phyloP scores from a whole-genome alignment of 768 basidiomycete genomes.

The Rhizopogon vinicolor region DNA sequence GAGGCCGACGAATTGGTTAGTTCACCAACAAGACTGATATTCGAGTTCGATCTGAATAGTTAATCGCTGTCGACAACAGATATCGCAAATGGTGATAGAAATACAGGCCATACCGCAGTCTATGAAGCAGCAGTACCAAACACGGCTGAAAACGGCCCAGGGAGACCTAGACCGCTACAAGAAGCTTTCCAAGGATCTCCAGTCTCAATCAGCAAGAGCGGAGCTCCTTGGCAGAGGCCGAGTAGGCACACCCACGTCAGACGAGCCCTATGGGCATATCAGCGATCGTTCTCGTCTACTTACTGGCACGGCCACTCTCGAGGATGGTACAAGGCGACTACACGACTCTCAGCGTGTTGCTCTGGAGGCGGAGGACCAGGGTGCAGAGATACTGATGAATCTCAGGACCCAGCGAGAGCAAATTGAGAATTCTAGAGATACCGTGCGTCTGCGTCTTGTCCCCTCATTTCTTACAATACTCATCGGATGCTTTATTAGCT shows the following conservation, averaged over 20 bases:
- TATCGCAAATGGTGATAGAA: slow-evolving; percentile 99
- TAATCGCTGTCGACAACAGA: slow-evolving; percentile 37
- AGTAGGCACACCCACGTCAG: slow-evolving; percentile 42
- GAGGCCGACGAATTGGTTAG: slow-evolving; percentile 96
- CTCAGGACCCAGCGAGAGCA: slow-evolving; percentile 87
- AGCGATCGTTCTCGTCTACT: slow-evolving; percentile 80
- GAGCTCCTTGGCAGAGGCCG: slow-evolving; percentile 57
- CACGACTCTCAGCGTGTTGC: slow-evolving; percentile 91
- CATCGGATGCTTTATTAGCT: slow-evolving; percentile 45
- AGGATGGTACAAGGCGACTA: slow-evolving; percentile 80
- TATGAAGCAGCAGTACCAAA: slow-evolving; percentile 70
- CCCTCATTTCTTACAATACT: background rate
- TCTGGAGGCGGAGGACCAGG: slow-evolving; percentile 94
- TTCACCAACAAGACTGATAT: background rate
- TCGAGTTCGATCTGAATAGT: background rate
- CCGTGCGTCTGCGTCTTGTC: slow-evolving; percentile 42
- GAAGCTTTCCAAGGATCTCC: slow-evolving; percentile 72
- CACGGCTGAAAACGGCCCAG: slow-evolving; percentile 72
- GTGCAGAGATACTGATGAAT: slow-evolving; percentile 86
- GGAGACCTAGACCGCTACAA: slow-evolving; percentile 73
- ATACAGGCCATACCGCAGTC: slow-evolving; percentile 91
- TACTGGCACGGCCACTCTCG: slow-evolving; percentile 69
- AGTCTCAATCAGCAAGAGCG: slow-evolving; percentile 62
- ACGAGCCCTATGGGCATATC: slow-evolving; percentile 72
- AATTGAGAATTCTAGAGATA: slow-evolving; percentile 89